Evolutionary conservation across 495 filamentous ascomycete species (phyloP).

Genomic region (Aspergillus biplanus): DNA sequence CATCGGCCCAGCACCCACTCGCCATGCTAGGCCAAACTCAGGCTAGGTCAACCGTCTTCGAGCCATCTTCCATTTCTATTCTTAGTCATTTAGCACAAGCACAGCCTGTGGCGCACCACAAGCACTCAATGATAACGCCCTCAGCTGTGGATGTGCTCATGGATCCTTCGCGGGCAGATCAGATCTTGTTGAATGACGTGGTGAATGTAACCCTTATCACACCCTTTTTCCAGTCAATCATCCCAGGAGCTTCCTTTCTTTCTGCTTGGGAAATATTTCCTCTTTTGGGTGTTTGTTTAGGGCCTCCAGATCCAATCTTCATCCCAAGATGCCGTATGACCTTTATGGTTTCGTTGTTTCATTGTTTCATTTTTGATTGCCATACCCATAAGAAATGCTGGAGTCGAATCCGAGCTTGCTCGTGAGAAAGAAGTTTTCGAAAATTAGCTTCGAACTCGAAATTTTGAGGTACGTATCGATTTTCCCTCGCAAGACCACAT

Average conservation of each 20-base stretch:
- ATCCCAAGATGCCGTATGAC: too few species aligned
- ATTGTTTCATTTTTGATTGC: too few species aligned
- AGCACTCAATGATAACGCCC: slow-evolving; percentile 3
- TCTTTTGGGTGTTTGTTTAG: too few species aligned
- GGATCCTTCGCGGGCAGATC: slow-evolving; percentile 1
- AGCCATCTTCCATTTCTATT: slow-evolving; percentile 22
- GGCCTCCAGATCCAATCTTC: too few species aligned
- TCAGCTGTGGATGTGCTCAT: neutral
- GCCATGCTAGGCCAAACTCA: slow-evolving; percentile 4
- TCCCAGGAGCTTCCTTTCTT: too few species aligned
- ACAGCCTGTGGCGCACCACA: slow-evolving; percentile 15
- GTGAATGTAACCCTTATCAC: neutral
- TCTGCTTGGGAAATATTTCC: too few species aligned
- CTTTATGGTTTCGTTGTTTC: too few species aligned
- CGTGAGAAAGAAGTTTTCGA: too few species aligned
- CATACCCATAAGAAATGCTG: too few species aligned
- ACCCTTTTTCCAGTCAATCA: too few species aligned
- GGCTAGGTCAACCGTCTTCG: slow-evolving; percentile 16
- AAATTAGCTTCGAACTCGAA: too few species aligned
- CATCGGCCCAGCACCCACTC: neutral
- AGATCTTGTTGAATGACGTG: neutral
- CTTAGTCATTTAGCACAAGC: slow-evolving; percentile 17
- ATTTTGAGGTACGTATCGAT: neutral
- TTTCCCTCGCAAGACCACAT: neutral
- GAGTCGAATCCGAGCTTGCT: too few species aligned